A percentile compares a stretch with the other conserved stretches of the same genome.
These are phyloP conservation scores for Penicillium sp. DNA, from an alignment of 2,329 filamentous ascomycete genomes.

Conservation along the genomic window DNA sequence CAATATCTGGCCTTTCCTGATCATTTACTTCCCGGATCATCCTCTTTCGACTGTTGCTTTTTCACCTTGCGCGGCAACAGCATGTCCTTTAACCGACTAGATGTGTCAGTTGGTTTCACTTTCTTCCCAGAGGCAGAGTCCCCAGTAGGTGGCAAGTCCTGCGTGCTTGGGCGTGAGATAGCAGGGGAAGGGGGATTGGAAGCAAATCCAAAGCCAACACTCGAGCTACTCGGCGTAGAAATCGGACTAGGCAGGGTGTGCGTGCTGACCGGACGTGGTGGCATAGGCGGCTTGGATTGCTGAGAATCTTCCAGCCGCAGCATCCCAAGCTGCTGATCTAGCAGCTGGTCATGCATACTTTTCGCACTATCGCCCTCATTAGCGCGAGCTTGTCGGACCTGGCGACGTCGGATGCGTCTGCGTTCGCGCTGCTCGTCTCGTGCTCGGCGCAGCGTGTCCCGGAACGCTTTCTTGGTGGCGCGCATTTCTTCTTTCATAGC, in stretches of 20 bases:
- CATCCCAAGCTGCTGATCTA: conserved; percentile 13
- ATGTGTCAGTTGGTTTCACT: conserved; percentile 4
- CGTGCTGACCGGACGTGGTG: conserved; percentile 7
- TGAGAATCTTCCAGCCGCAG: background rate
- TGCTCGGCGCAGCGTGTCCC: conserved; percentile 34
- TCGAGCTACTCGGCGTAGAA: background rate
- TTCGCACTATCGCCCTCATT: conserved; percentile 1
- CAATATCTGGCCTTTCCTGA: background rate
- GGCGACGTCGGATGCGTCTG: conserved; percentile 23
- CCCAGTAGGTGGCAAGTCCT: conserved; percentile 10
- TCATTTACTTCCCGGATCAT: conserved; percentile 4
- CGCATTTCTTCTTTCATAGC: conserved; percentile 39
- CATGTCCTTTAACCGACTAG: conserved; percentile 19
- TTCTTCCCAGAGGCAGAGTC: conserved; percentile 10
- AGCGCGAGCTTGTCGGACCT: conserved; percentile 19
- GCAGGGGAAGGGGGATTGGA: conserved; percentile 1
- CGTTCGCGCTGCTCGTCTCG: conserved; percentile 36
- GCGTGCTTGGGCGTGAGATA: conserved; percentile 9
- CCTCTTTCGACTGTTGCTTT: conserved; percentile 12
- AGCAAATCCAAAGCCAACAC: background rate
- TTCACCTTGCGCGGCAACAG: conserved; percentile 16
- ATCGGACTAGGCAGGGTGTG: background rate
- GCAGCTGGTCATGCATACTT: conserved; percentile 4
- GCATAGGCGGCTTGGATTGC: background rate
- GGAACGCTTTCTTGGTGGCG: conserved; percentile 38